Conservation (phyloP, 2,329 filamentous ascomycete genomes). For the Fusarium graminum region DNA sequence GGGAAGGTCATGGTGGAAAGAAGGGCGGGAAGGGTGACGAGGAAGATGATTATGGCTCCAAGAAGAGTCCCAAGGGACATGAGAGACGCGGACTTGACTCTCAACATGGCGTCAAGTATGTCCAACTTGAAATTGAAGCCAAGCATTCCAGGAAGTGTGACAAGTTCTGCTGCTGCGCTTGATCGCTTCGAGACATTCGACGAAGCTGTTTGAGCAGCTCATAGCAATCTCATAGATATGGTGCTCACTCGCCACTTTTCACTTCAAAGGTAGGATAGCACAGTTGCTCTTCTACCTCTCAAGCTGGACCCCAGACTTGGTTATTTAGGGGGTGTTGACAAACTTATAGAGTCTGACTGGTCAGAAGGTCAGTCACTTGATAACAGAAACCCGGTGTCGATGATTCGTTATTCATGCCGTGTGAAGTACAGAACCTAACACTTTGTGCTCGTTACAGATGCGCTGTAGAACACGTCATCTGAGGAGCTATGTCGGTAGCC, state of each 20-base stretch:
- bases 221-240: slow-evolving; percentile 3
- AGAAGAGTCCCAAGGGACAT: neutral
- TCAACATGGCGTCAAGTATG: slow-evolving; percentile 20
- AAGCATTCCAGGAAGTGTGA: slow-evolving; percentile 31
- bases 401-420: neutral
- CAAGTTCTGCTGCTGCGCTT: slow-evolving; percentile 34
- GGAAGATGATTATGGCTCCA: neutral
- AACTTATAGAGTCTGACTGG: neutral
- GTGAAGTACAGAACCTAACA: neutral
- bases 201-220: neutral
- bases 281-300: neutral
- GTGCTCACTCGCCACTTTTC: slow-evolving; percentile 11
- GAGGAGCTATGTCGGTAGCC: neutral
- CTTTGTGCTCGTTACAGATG: too few relatives aligned
- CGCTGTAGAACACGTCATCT: too few relatives aligned
- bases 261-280: neutral
- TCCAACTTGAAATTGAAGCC: slow-evolving; percentile 26
- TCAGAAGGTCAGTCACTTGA: neutral
- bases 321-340: neutral
- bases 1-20: slow-evolving; percentile 7
- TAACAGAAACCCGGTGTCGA: neutral
- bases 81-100: neutral
- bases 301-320: neutral
- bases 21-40: slow-evolving; percentile 4
- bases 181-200: neutral